Evolutionary conservation across 2,329 filamentous ascomycete species (phyloP).

Genomic region (Botrytis hyacinthi): DNA sequence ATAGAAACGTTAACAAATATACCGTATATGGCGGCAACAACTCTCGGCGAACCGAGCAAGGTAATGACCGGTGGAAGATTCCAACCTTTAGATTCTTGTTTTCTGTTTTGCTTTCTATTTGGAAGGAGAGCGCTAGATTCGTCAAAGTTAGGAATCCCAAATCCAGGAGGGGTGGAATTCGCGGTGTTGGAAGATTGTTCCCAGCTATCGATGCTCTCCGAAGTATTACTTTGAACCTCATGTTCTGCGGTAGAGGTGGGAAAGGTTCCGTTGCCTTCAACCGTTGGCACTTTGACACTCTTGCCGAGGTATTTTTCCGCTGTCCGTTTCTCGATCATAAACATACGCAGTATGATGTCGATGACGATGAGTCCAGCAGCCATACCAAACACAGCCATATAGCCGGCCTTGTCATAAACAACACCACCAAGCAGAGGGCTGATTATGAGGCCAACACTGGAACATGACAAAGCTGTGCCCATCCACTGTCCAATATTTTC

Average conservation of each 20-base stretch:
- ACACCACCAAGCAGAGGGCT: slow-evolving; percentile 43
- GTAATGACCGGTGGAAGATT: slow-evolving; percentile 25
- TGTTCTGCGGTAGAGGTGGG: background rate
- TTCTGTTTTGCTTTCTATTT: background rate
- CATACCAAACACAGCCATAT: slow-evolving; percentile 58
- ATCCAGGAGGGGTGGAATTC: slow-evolving; percentile 7
- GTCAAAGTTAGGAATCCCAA: slow-evolving; percentile 12
- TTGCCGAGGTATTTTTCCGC: slow-evolving; percentile 47
- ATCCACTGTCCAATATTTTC: slow-evolving; percentile 59
- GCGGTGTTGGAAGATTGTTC: background rate
- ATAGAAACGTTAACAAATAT: slow-evolving; percentile 47
- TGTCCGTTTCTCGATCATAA: slow-evolving; percentile 55
- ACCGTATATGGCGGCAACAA: slow-evolving; percentile 42
- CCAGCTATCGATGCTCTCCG: background rate
- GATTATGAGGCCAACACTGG: slow-evolving; percentile 54
- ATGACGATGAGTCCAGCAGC: slow-evolving; percentile 53
- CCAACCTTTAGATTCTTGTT: background rate
- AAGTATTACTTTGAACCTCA: background rate
- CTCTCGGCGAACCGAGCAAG: slow-evolving; percentile 31
- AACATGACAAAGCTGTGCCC: slow-evolving; percentile 58
- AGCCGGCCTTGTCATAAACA: slow-evolving; percentile 45
- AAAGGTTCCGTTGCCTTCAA: background rate
- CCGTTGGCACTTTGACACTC: slow-evolving; percentile 20
- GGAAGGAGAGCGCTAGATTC: slow-evolving; percentile 7
- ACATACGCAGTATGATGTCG: slow-evolving; percentile 52